A percentile compares a stretch with the other conserved stretches of the same genome.
phyloP scores from a whole-genome alignment of 1,284 basidiomycete species.

The Trichosporon inkin region DNA sequence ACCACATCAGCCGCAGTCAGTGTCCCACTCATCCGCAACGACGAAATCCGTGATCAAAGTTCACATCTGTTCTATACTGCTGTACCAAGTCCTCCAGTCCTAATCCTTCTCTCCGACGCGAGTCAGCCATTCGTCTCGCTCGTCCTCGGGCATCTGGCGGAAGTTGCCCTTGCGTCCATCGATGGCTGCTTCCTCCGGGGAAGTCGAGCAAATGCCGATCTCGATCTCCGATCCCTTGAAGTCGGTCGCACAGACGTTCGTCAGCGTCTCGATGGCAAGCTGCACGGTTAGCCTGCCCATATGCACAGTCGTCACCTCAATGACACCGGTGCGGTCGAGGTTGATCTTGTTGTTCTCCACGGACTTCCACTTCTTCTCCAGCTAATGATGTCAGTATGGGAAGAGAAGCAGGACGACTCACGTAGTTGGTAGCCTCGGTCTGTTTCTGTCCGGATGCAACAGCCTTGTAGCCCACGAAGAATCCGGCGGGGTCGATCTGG shows the following conservation, averaged over 20 bases:
- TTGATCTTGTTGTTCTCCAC: conserved; percentile 61
- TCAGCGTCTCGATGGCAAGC: conserved; percentile 93
- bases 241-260: conserved; percentile 88
- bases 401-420: conserved; percentile 24
- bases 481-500: conserved; percentile 97
- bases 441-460: conserved; percentile 96
- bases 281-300: conserved; percentile 47
- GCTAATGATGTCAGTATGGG: conserved; percentile 37
- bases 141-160: conserved; percentile 75
- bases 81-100: conserved; percentile 9
- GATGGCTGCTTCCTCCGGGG: conserved; percentile 36
- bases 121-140: conserved; percentile 78
- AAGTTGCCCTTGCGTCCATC: conserved; percentile 62
- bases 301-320: conserved; percentile 63
- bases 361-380: conserved; percentile 99
- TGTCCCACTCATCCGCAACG: too few relatives aligned
- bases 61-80: conserved; percentile 16
- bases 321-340: conserved; percentile 76
- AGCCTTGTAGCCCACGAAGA: conserved; percentile 97
- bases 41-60: background rate
- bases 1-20: too few relatives aligned
- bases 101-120: conserved; percentile 92
- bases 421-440: conserved; percentile 94
- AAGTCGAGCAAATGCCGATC: conserved; percentile 52
- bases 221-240: conserved; percentile 67